These are phyloP conservation scores for Parathielavia hyrcaniae DNA, from an alignment of 495 filamentous ascomycete genomes.

Conservation along the genomic window DNA sequence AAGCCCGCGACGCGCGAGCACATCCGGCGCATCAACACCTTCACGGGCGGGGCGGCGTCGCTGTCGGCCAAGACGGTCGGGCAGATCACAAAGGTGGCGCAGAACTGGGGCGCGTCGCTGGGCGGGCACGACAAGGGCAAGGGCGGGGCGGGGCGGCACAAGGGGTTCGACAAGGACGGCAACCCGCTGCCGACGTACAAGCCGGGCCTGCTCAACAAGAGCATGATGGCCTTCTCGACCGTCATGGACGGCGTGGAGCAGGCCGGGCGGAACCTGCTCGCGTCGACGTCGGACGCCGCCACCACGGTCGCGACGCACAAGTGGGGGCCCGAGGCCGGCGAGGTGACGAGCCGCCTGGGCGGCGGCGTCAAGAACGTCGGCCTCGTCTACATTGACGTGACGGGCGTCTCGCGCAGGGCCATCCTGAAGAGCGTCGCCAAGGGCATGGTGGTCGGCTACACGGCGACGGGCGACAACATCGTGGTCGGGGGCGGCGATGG, in stretches of 20 bases:
- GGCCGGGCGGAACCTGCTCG: conserved; percentile 67
- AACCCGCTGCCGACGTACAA: conserved; percentile 63
- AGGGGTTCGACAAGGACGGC: conserved; percentile 57
- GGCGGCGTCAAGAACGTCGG: conserved; percentile 92
- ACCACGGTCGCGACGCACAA: conserved; percentile 74
- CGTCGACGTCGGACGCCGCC: conserved; percentile 65
- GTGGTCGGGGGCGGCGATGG: conserved; percentile 78
- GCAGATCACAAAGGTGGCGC: conserved; percentile 69
- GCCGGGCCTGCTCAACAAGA: conserved; percentile 89
- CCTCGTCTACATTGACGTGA: conserved; percentile 94
- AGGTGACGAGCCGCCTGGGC: conserved; percentile 63
- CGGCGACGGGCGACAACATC: conserved; percentile 75
- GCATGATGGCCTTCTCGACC: conserved; percentile 91
- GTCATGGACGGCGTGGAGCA: conserved; percentile 90
- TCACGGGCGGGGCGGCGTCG: conserved; percentile 68
- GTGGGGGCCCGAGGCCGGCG: conserved; percentile 78
- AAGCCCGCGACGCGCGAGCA: conserved; percentile 75
- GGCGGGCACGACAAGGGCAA: conserved; percentile 54
- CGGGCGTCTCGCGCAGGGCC: conserved; percentile 80
- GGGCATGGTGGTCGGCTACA: conserved; percentile 94
- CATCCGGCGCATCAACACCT: conserved; percentile 75
- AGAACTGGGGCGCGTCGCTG: conserved; percentile 77
- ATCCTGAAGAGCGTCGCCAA: conserved; percentile 91
- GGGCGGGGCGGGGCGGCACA: conserved; percentile 38
- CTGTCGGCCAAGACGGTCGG: conserved; percentile 83